Percentiles rank a stretch among this genome's conserved stretches.
phyloP scores from a whole-genome alignment of 179 eudicot species.

The Heliamphora pulchella region DNA sequence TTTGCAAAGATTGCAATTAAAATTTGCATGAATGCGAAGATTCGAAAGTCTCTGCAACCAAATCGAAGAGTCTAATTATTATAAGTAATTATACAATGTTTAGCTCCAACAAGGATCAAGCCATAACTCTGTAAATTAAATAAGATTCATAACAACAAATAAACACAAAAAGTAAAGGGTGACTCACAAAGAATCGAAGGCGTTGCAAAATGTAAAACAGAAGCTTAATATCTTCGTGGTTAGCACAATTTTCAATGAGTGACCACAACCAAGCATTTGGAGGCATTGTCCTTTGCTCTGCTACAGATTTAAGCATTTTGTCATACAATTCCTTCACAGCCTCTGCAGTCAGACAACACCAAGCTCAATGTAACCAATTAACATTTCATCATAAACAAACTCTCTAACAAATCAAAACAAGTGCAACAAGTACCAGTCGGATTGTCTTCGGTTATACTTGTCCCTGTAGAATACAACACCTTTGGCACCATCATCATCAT shows the following conservation, averaged over 20 bases:
- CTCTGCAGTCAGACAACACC: constrained; percentile 39
- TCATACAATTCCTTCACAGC: constrained; percentile 65
- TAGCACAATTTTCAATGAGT: constrained; percentile 51
- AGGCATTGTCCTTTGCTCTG: constrained; percentile 57
- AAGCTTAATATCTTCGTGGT: constrained; percentile 53
- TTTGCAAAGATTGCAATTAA: constrained; percentile 64
- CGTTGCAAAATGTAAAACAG: constrained; percentile 57
- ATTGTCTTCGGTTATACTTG: constrained; percentile 17
- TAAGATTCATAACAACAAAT: background rate
- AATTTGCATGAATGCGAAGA: constrained; percentile 78
- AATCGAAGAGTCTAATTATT: constrained; percentile 12
- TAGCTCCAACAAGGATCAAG: constrained; percentile 7
- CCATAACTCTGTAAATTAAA: constrained; percentile 6
- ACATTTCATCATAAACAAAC: background rate
- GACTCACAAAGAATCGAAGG: constrained; percentile 74
- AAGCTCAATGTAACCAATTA: constrained; percentile 1
- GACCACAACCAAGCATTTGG: constrained; percentile 97
- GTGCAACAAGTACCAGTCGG: constrained; percentile 26
- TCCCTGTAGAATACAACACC: constrained; percentile 27
- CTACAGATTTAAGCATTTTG: constrained; percentile 53
- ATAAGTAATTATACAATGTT: background rate
- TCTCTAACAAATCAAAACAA: background rate
- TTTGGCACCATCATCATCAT: constrained; percentile 16
- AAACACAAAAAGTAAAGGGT: background rate
- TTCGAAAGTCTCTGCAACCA: constrained; percentile 69